These are phyloP conservation scores for Trifolium fragiferum DNA, from an alignment of 306 rosid species.

Conservation along the genomic window DNA sequence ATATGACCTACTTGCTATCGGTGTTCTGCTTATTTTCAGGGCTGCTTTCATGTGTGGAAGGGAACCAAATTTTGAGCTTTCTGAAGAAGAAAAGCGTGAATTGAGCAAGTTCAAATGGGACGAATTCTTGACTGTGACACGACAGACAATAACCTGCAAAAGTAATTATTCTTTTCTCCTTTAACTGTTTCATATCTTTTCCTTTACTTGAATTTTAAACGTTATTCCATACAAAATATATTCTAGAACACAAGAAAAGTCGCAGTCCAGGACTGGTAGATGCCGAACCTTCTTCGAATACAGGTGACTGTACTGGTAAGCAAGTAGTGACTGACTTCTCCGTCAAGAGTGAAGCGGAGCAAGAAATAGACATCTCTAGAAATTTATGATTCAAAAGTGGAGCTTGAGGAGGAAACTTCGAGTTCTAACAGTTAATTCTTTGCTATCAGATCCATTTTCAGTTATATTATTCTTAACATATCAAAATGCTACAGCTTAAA, in stretches of 20 bases:
- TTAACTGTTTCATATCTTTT: slow-evolving; percentile 1
- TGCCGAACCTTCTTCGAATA: slow-evolving; percentile 31
- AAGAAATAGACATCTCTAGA: slow-evolving; percentile 47
- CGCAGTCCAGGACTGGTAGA: background rate
- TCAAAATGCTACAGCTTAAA: slow-evolving; percentile 30
- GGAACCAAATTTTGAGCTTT: slow-evolving; percentile 86
- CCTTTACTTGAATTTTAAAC: slow-evolving; percentile 35
- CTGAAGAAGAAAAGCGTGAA: slow-evolving; percentile 69
- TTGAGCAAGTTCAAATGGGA: slow-evolving; percentile 75
- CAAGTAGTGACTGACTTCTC: slow-evolving; percentile 43
- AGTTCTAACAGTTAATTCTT: slow-evolving; percentile 43
- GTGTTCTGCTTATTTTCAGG: slow-evolving; percentile 49
- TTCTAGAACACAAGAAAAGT: slow-evolving; percentile 65
- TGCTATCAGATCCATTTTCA: slow-evolving; percentile 47
- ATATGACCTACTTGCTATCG: background rate
- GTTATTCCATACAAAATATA: slow-evolving; percentile 31
- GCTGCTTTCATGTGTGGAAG: slow-evolving; percentile 94
- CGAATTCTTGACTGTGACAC: slow-evolving; percentile 76
- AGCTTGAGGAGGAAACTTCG: slow-evolving; percentile 40
- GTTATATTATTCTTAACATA: slow-evolving; percentile 30
- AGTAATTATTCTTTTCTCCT: slow-evolving; percentile 49
- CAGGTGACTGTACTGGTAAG: slow-evolving; percentile 47
- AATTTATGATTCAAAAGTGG: slow-evolving; percentile 39
- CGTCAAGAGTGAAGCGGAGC: slow-evolving; percentile 49
- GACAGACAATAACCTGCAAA: slow-evolving; percentile 64